Evolutionary conservation across 2,329 filamentous ascomycete genomes (phyloP).

Genomic region (Sclerotinia sclerotiorum): DNA sequence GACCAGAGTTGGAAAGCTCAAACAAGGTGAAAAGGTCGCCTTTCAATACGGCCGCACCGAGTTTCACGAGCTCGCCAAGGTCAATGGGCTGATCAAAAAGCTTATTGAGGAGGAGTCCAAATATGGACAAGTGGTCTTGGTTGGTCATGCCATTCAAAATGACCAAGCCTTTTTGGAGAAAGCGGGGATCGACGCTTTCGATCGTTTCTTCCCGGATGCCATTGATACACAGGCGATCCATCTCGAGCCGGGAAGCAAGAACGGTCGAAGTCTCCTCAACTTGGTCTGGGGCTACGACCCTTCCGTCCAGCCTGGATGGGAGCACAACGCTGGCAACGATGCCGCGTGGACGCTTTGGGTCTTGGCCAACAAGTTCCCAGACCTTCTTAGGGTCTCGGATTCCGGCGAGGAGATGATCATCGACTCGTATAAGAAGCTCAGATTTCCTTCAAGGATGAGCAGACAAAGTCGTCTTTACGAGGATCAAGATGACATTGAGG

Average conservation of each 20-base stretch:
- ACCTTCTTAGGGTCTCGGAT: not conserved
- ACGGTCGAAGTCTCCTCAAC: not conserved
- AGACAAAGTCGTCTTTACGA: too few relatives aligned
- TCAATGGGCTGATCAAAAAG: not conserved
- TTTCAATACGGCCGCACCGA: not conserved
- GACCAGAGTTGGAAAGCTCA: not conserved
- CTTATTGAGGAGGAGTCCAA: not conserved
- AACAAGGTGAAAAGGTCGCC: not conserved
- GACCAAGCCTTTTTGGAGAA: not conserved
- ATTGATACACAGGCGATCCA: not conserved
- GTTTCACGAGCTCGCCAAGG: not conserved
- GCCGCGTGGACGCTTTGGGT: slow-evolving; percentile 9
- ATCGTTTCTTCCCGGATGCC: not conserved
- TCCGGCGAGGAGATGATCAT: not conserved
- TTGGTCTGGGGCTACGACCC: not conserved
- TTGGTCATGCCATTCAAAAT: slow-evolving; percentile 11
- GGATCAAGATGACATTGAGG: too few relatives aligned
- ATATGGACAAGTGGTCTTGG: not conserved
- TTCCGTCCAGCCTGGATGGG: not conserved
- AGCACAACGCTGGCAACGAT: slow-evolving; percentile 22
- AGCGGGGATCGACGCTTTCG: not conserved
- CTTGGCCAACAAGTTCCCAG: not conserved
- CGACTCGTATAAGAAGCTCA: not conserved
- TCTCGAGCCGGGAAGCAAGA: not conserved
- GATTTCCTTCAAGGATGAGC: not conserved